Conservation (phyloP, 306 rosid genomes). For the Dryas octopetala region DNA sequence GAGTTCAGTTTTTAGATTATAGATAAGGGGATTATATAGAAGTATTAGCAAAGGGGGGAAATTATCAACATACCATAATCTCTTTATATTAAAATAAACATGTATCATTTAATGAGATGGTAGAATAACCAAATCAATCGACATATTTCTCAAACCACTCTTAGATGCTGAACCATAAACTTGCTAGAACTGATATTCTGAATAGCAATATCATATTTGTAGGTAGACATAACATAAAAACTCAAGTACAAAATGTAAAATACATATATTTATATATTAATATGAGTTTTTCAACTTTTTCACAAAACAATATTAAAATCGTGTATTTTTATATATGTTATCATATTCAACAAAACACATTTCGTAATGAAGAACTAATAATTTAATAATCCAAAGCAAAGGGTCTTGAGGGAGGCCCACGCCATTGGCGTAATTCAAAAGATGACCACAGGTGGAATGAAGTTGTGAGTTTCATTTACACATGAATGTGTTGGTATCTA, state of each 20-base stretch:
- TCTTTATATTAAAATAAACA: background rate
- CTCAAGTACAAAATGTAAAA: background rate
- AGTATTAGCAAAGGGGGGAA: background rate
- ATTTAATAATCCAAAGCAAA: background rate
- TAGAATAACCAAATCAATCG: background rate
- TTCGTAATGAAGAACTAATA: background rate
- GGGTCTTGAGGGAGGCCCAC: background rate
- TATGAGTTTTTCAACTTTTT: background rate
- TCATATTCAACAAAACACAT: background rate
- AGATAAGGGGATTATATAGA: background rate
- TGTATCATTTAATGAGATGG: too few species aligned
- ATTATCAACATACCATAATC: background rate
- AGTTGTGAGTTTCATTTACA: background rate
- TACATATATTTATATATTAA: background rate
- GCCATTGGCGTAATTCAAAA: background rate
- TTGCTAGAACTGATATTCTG: background rate
- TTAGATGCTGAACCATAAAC: background rate
- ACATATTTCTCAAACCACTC: background rate
- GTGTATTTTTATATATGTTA: background rate
- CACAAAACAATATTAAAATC: background rate
- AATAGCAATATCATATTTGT: background rate
- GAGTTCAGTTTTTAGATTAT: slow-evolving; percentile 22
- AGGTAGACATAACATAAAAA: background rate
- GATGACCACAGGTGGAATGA: background rate
- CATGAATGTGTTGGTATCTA: background rate